Base-by-base conservation (phyloP, 2,329 filamentous ascomycete genomes). In the Chrysoporthe austroafricana region DNA sequence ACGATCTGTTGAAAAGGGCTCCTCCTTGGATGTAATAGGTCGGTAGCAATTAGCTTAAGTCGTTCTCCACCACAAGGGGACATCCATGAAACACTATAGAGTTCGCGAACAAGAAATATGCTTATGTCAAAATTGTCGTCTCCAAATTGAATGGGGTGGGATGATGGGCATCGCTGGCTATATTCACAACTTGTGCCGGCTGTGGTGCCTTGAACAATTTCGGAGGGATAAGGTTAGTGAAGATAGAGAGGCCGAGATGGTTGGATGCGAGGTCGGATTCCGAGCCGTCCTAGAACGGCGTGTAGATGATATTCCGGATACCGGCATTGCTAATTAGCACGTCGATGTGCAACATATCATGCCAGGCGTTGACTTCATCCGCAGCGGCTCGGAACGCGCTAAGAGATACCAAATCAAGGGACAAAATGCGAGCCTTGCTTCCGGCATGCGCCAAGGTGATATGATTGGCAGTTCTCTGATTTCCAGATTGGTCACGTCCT, bases 331-430 rank as follows among this genome's bases (percentile, higher is more conserved):
- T 44, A 16, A 44, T 11, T 13, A 66, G 44, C 5, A 66, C 18
- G 18, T 66, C 64, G 32, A 66, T 34, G 7, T 52, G 44, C 1
- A 56, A 42, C 16, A 66, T 56, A 32, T 66, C 44, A 2, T 7
- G 18, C 64, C 64, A 66, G 32, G 52, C 44, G 4, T 61, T 66
- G 56, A 66, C 9, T 6, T 42, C 58, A 13, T 46, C 56, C 1
- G 64, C 64, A 13, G 64, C 64, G 16, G 46, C 60, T 56, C 64
- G 64, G 21, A 66, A 56, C 14, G 46, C 44, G 32, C 34, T 18
- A n/a, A 66, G 43, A 16, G 64, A 66, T 34, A 26, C 42, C 13
- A 66, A 44, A 56, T 66, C 48, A 32, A 66, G 57, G 8, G 54
- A 16, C 11, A 59, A 16, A 14, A 44, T 5, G 9, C 43, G 43